A percentile compares a stretch with the other conserved stretches of the same genome.
Evolutionary conservation across 108 stramenopile genomes (phyloP).

Genomic region (Skeletonema costatum): DNA sequence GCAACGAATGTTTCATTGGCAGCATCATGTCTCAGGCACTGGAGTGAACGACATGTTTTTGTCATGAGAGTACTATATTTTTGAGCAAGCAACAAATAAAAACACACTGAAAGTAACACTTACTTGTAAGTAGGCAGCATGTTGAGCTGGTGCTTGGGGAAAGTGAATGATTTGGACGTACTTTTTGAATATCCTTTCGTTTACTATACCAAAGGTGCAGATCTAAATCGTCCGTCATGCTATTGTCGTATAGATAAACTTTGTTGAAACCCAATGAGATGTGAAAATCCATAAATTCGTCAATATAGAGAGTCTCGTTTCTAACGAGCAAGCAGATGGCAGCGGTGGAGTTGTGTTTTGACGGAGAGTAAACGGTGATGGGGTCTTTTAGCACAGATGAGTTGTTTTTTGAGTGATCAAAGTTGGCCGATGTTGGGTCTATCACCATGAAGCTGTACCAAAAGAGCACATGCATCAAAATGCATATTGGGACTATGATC

Average conservation of each 20-base stretch:
- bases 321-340: constrained; percentile 4
- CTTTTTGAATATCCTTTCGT: neutral
- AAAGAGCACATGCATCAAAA: no score
- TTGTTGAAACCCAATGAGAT: constrained; percentile 6
- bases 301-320: constrained; percentile 4
- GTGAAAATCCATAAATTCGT: constrained; percentile 13
- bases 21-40: neutral
- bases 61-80: no score
- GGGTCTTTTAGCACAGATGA: no score
- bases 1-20: neutral
- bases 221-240: neutral
- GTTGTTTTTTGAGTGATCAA: no score
- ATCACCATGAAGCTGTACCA: no score
- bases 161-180: neutral
- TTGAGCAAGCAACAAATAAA: no score
- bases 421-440: no score
- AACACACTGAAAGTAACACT: no score
- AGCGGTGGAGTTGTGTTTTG: constrained; percentile 11
- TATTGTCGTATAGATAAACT: constrained; percentile 6
- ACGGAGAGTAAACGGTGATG: constrained; percentile 18
- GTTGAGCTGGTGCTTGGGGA: neutral
- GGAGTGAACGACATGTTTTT: no score
- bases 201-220: neutral
- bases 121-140: constrained; percentile 3
- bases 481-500: no score